phyloP scores from a whole-genome alignment of 495 filamentous ascomycete species.

The Aspergillus cristatus region DNA sequence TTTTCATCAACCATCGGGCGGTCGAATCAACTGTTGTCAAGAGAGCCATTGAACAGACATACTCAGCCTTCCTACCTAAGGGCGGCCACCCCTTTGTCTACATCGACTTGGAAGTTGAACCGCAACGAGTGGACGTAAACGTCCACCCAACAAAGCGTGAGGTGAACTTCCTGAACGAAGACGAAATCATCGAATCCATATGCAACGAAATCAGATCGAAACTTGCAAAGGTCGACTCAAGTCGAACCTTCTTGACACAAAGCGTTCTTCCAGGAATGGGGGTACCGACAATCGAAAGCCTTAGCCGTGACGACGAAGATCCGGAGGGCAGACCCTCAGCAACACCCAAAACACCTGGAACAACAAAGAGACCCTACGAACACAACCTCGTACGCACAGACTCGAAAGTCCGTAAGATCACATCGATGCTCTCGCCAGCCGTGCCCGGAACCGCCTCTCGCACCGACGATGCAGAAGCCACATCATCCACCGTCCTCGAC shows the following conservation, averaged over 20 bases:
- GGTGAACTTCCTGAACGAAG: constrained; percentile 97
- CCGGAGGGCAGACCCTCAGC: constrained; percentile 5
- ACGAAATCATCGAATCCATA: constrained; percentile 87
- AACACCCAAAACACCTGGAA: constrained; percentile 29
- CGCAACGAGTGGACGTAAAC: constrained; percentile 91
- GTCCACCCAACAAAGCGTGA: constrained; percentile 97
- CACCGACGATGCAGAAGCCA: constrained; percentile 10
- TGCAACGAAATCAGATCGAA: constrained; percentile 72
- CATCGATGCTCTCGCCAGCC: constrained; percentile 70
- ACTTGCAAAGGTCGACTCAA: constrained; percentile 84
- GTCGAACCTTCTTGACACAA: constrained; percentile 89
- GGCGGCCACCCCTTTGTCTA: constrained; percentile 93
- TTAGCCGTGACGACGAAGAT: constrained; percentile 14
- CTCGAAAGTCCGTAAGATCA: constrained; percentile 85
- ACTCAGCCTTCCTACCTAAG: constrained; percentile 84
- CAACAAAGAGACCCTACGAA: constrained; percentile 61
- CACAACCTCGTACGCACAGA: constrained; percentile 90
- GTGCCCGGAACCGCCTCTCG: constrained; percentile 9
- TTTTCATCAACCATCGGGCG: constrained; percentile 98
- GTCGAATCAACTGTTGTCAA: constrained; percentile 88
- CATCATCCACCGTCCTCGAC: constrained; percentile 15
- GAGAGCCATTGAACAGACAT: constrained; percentile 86
- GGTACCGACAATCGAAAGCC: constrained; percentile 26
- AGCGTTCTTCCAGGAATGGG: constrained; percentile 75
- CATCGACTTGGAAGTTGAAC: constrained; percentile 87